phyloP scores from a whole-genome alignment of 768 basidiomycete species.

The Amanita subjunquillea region DNA sequence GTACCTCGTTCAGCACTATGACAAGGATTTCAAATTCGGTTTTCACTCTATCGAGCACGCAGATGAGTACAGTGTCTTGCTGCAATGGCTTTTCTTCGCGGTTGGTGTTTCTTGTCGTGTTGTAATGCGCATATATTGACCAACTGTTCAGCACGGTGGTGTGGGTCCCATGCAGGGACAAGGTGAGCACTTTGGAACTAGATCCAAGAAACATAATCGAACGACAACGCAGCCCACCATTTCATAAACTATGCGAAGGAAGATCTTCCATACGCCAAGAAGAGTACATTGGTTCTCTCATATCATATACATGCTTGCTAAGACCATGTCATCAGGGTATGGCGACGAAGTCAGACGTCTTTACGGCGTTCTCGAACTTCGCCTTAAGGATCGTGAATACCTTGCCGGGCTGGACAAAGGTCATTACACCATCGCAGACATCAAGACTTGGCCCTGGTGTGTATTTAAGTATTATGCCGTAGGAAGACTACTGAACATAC shows the following conservation, averaged over 20 bases:
- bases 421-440: constrained; percentile 60
- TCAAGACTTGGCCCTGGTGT: constrained; percentile 51
- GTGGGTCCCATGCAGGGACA: constrained; percentile 88
- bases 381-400: constrained; percentile 65
- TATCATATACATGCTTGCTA: not conserved
- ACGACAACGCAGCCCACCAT: not conserved
- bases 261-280: constrained; percentile 61
- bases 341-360: constrained; percentile 76
- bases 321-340: constrained; percentile 40
- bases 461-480: not conserved
- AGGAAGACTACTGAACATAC: not conserved
- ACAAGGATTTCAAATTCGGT: constrained; percentile 59
- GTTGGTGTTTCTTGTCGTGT: constrained; percentile 20
- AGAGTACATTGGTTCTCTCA: constrained; percentile 25
- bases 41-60: constrained; percentile 45
- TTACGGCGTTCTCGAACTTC: constrained; percentile 74
- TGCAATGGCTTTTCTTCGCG: constrained; percentile 89
- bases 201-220: not conserved
- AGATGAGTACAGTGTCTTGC: constrained; percentile 56
- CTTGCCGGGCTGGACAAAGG: constrained; percentile 67
- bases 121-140: not conserved
- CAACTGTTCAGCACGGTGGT: constrained; percentile 52
- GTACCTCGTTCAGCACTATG: constrained; percentile 74
- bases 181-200: constrained; percentile 10
- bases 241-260: constrained; percentile 36